Evolutionary conservation across 73 alveolate genomes (phyloP).

Genomic region (Paramecium bursaria): DNA sequence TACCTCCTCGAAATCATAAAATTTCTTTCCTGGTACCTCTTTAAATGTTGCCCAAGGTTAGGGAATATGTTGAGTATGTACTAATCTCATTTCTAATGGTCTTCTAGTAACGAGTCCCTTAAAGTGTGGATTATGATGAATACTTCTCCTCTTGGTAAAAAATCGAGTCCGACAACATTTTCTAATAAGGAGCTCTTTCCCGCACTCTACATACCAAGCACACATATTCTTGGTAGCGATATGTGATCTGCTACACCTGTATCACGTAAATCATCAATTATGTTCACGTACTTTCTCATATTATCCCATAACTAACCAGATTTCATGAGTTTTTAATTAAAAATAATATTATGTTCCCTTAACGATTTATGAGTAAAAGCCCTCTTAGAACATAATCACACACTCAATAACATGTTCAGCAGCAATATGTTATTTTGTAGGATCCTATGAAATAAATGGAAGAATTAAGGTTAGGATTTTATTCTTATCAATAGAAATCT

Average conservation of each 20-base stretch:
- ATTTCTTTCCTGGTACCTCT: slow-evolving; percentile 76
- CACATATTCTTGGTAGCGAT: slow-evolving; percentile 83
- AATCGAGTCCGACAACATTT: slow-evolving; percentile 87
- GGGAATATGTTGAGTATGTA: slow-evolving; percentile 73
- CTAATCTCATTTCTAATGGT: slow-evolving; percentile 91
- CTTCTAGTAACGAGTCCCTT: slow-evolving; percentile 93
- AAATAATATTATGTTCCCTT: neutral
- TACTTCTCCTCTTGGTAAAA: slow-evolving; percentile 92
- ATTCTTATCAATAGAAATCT: neutral
- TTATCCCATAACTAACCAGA: slow-evolving; percentile 70
- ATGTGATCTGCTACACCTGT: slow-evolving; percentile 80
- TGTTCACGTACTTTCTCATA: slow-evolving; percentile 66
- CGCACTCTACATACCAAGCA: slow-evolving; percentile 82
- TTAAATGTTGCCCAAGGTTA: slow-evolving; percentile 82
- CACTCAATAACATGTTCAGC: neutral
- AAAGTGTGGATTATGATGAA: slow-evolving; percentile 46
- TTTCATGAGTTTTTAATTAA: slow-evolving; percentile 24
- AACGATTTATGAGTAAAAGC: slow-evolving; percentile 23
- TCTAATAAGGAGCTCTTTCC: slow-evolving; percentile 91
- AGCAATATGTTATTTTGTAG: neutral
- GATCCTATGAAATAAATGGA: neutral
- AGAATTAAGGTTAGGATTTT: neutral
- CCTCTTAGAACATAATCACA: slow-evolving; percentile 1
- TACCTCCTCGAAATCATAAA: slow-evolving; percentile 79
- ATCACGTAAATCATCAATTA: slow-evolving; percentile 82